These are phyloP conservation scores for Flaveria linearis DNA, from an alignment of 129 eudicot species.

Conservation along the genomic window DNA sequence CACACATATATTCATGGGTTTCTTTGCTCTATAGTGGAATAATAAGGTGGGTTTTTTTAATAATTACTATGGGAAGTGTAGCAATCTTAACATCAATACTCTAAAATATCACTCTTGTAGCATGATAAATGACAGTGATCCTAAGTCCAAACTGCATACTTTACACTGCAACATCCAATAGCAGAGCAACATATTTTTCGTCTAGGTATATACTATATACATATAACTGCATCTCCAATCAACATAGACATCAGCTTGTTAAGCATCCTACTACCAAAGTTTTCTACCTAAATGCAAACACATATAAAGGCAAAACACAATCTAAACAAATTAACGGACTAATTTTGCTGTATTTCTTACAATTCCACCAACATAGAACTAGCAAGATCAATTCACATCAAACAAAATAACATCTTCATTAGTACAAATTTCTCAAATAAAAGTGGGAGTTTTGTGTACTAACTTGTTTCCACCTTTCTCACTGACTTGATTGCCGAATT, in stretches of 20 bases:
- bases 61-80: neutral
- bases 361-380: neutral
- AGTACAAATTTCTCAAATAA: too few species aligned
- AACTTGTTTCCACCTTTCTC: slow-evolving; percentile 98
- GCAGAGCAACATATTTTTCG: neutral
- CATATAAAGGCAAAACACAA: too few species aligned
- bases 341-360: too few species aligned
- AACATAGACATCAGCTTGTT: too few species aligned
- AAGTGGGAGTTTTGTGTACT: slow-evolving; percentile 26
- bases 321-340: too few species aligned
- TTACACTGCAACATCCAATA: neutral
- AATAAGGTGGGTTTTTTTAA: neutral
- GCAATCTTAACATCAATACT: neutral
- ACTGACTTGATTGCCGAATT: slow-evolving; percentile 80
- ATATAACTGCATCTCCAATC: neutral
- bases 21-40: neutral
- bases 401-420: neutral
- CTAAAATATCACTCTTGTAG: neutral
- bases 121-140: neutral
- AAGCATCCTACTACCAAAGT: too few species aligned
- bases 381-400: slow-evolving; percentile 16
- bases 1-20: neutral
- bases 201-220: neutral
- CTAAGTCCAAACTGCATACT: neutral
- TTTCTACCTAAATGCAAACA: too few species aligned